Base-by-base conservation (phyloP, 2,329 filamentous ascomycete species). In the Coniochaeta sp. region DNA sequence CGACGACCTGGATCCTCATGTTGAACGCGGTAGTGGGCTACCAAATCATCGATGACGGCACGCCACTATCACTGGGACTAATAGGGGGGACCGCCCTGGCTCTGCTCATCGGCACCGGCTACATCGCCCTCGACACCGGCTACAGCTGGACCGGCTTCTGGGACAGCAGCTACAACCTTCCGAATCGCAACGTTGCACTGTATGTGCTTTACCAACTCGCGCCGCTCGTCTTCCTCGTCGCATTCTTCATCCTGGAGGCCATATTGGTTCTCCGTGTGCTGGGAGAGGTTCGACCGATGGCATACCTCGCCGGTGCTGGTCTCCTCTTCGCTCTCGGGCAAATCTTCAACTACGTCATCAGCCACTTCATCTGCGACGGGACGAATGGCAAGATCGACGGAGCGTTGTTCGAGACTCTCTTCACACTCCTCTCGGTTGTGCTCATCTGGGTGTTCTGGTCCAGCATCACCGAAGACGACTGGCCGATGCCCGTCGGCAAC, bases 381-480 rank as follows among this genome's bases (percentile, higher is more conserved):
- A 89, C 91, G 0, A 65, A 76, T 38, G 90, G 91, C 58, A 91
- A 88, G 67, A 95, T 99, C 64, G 92, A 99, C 65, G 94, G 94
- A 48, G 83, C 92, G 6, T 71, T 99, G 1, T 99, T 99, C 68
- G 82, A 96, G 69, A 95, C 91, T 0, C 74, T 97, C 6, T 97
- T 99, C 72, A 97, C 91, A 0, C 76, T 96, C 1, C 72, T 92
- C 12, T 79, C 91, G 0, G 90, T 99, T 4, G 77, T 89, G 16
- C 83, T 83, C 71, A 73, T 96, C 57, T 99, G 94, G 91, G 70
- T 89, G 52, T 99, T 99, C 76, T 99, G 94, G 94, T 95, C 91
- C 46, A 96, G 91, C 72, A 99, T 99, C 62, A 99, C 94, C 14
- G 94, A 99, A 71, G 94, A 99, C 63, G 92, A 96, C 73, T 99